Evolutionary conservation across 1,284 basidiomycete species (phyloP), one percentile per base, ranked within the genome.

Genomic region (Cryptococcus amylolentus): DNA sequence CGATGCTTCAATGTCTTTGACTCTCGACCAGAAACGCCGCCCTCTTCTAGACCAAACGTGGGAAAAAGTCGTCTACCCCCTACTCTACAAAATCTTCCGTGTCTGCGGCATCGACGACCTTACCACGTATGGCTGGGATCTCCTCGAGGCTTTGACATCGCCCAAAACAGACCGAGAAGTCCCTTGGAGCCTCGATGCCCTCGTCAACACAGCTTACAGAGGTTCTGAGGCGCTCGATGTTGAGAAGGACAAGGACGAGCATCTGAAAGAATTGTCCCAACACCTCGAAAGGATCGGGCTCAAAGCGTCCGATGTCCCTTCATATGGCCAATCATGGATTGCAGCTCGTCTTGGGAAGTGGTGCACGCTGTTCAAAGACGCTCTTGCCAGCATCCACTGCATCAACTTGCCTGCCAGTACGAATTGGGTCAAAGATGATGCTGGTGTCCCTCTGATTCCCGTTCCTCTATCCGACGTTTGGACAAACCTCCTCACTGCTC

Each of bases 51-150:
- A 75, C 55, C 54, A 65, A 38, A 60, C 63, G 0, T 73, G 68
- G 56, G 68, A 73, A 2, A 60, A 68, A n/a, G 65, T 73, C 20
- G 63, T 73, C 37, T 40, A 57, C 31, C 72, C 72, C 1, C 63
- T 71, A 23, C 42, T 75, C 39, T 56, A 62, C 46, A 52, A 55
- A 13, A 65, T 71, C 57, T 60, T 70, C 31, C 14, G 46, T 9
- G 54, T 75, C 5, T 54, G 61, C n/a, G 75, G 67, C 8, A 58
- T 75, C 4, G 75, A 77, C 54, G 46, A 48, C 18, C 54, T 77
- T 28, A 73, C 70, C 50, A 55, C 60, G 4, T 63, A 69, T 39
- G 68, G 65, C 1, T 76, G 74, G 73, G 53, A 58, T 23, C 71
- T 75, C 14, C 49, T 77, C 26, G 62, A 60, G 4, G 74, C 74